Base-by-base conservation (phyloP, 306 rosid genomes). In the Citrullus colocynthis region DNA sequence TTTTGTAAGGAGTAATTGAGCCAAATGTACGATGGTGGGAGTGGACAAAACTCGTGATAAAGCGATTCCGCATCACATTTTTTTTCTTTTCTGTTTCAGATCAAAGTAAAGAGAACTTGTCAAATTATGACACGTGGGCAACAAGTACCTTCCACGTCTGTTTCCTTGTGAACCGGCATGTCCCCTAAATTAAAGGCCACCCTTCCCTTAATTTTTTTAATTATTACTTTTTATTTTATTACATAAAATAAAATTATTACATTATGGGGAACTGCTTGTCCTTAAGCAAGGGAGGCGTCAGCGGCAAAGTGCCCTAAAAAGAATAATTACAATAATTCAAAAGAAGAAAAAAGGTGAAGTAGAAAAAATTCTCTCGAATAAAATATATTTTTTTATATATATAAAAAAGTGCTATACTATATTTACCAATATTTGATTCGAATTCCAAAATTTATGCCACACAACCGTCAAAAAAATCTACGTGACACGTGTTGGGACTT, bases 171-270 rank as follows among this genome's bases (percentile, higher is more conserved):
- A 51, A 28, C 42, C 59, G 15, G 42, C 76, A 45, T 72, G 76
- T 72, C 58, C 59, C 76, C 76, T 72, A 72, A 72, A 72, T 72
- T 72, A 48, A 72, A 49, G 76, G 76, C 59, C 42, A 71, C 59
- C 42, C 41, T 14, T 14, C 41, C 42, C 42, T 28, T 49, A 13
- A 48, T 24, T 48, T 7, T 45, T 44, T 48, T 51, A 14, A 51
- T 4, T 2, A 41, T 41, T 51, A 51, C 54, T 48, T 51, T 15
- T 52, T 16, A 67, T 41, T 41, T 67, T n/a, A 63, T 6, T 32
- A 3, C 12, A n/a, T 4, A 64, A 8, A 7, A n/a, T 18, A 41
- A 66, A 66, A 9, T 8, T 8, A 67, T 42, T 67, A 42, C 5
- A 18, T 1, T 67, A 37, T n/a, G 49, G 51, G 44, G 20, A 65